Conservation (phyloP, 2,329 filamentous ascomycete species). For the Xylariaceae sp. region DNA sequence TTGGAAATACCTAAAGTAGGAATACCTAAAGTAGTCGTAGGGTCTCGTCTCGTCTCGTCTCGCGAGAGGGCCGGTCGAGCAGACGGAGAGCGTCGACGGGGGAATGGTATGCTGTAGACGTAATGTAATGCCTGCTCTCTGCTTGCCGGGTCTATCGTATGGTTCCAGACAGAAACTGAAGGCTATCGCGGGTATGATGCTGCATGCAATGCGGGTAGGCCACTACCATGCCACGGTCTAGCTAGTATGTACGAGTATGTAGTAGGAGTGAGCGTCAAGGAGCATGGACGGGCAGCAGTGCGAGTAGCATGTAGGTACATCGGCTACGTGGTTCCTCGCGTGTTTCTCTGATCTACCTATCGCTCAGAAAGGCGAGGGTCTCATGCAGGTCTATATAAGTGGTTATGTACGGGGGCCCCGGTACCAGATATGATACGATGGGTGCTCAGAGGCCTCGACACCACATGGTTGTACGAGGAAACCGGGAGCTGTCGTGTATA, state of each 20-base stretch:
- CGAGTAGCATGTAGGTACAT: conserved; percentile 15
- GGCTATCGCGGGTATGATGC: conserved; percentile 16
- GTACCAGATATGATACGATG: conserved; percentile 15
- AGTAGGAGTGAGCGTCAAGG: no score
- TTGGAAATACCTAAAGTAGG: conserved; percentile 15
- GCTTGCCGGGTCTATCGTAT: no score
- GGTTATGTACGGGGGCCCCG: conserved; percentile 12
- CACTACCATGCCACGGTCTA: conserved; percentile 14
- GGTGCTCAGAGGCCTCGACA: conserved; percentile 13
- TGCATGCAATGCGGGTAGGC: conserved; percentile 14
- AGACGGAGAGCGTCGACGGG: conserved; percentile 2
- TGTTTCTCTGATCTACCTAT: conserved; percentile 18
- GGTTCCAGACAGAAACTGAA: conserved; percentile 4
- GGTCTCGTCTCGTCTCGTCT: no score
- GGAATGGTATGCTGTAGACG: conserved; percentile 14
- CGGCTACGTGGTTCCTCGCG: conserved; percentile 13
- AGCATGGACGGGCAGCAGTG: no score
- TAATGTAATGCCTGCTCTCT: no score
- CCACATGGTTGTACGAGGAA: conserved; percentile 19
- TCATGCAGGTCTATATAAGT: conserved; percentile 19
- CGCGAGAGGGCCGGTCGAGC: no score
- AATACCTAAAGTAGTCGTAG: conserved; percentile 9
- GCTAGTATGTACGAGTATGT: not conserved
- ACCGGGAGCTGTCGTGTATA: conserved; percentile 17
- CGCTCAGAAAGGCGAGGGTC: conserved; percentile 12